A percentile compares a stretch with the other conserved stretches of the same genome.
These are phyloP conservation scores for Mariannaea sp. DNA, from an alignment of 2,329 filamentous ascomycete genomes.

Conservation along the genomic window DNA sequence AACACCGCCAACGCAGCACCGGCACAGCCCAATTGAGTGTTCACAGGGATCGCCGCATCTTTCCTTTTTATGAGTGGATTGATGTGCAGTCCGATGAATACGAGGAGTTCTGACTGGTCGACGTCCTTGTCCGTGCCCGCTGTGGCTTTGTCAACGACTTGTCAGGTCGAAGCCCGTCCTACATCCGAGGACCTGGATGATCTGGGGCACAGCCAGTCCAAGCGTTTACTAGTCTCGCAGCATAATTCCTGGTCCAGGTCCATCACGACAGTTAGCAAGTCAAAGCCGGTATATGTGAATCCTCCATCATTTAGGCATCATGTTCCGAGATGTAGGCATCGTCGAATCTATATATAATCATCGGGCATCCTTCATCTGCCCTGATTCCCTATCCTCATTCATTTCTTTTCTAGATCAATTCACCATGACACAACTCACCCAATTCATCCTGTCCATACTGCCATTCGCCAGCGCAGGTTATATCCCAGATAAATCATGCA, in stretches of 20 bases:
- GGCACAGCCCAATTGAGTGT: too few species aligned
- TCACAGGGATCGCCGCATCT: not conserved
- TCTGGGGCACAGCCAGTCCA: too few species aligned
- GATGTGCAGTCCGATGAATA: slow-evolving; percentile 11
- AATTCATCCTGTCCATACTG: slow-evolving; percentile 7
- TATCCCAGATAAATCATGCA: slow-evolving; percentile 43
- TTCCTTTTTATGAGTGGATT: not conserved
- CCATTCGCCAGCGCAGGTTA: not conserved
- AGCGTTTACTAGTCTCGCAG: slow-evolving; percentile 1
- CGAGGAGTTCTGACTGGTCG: slow-evolving; percentile 1
- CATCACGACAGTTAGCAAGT: too few species aligned
- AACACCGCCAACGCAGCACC: not conserved
- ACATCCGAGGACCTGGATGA: too few species aligned
- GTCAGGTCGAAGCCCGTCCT: not conserved
- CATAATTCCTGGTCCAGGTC: slow-evolving; percentile 8
- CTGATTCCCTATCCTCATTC: not conserved
- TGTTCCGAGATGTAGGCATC: not conserved
- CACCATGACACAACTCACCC: slow-evolving; percentile 16
- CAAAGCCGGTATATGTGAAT: too few species aligned
- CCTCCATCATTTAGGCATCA: not conserved
- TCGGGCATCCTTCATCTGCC: not conserved
- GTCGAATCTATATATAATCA: not conserved
- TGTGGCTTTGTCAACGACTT: not conserved
- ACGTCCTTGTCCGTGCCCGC: not conserved
- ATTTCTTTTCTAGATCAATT: not conserved